These are phyloP conservation scores for Boechera stricta DNA, from an alignment of 345 rosid species.

Conservation along the genomic window DNA sequence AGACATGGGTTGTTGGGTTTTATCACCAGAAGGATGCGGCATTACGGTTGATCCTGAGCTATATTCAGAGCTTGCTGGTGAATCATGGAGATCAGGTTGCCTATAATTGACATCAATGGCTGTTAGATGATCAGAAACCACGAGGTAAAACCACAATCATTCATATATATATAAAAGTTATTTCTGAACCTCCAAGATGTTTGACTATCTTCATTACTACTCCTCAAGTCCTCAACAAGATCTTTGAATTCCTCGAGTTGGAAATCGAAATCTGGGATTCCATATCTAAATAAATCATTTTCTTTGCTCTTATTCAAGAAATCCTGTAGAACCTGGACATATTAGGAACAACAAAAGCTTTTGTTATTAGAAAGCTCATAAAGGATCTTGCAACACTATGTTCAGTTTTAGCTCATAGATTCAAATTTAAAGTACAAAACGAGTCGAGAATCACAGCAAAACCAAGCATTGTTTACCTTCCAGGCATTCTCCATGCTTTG, in stretches of 20 bases:
- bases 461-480: constrained; percentile 60
- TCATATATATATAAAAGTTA: background rate
- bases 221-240: constrained; percentile 67
- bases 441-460: constrained; percentile 4
- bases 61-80: constrained; percentile 88
- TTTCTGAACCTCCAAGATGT: constrained; percentile 71
- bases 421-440: background rate
- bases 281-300: constrained; percentile 55
- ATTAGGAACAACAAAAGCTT: constrained; percentile 27
- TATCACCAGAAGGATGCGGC: constrained; percentile 51
- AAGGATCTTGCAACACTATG: background rate
- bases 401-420: constrained; percentile 2
- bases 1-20: constrained; percentile 52
- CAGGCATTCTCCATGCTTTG: constrained; percentile 93
- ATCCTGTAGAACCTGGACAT: constrained; percentile 78
- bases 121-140: constrained; percentile 16
- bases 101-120: constrained; percentile 44
- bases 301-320: constrained; percentile 71
- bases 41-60: constrained; percentile 82
- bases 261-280: constrained; percentile 63
- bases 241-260: constrained; percentile 77
- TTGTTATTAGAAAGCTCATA: constrained; percentile 16
- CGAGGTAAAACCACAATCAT: constrained; percentile 12
- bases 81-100: constrained; percentile 82
- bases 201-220: constrained; percentile 63